A percentile compares a stretch with the other conserved stretches of the same genome.
Evolutionary conservation across 139 green algal genomes (phyloP).

Genomic region (Astrephomene gubernaculifera): DNA sequence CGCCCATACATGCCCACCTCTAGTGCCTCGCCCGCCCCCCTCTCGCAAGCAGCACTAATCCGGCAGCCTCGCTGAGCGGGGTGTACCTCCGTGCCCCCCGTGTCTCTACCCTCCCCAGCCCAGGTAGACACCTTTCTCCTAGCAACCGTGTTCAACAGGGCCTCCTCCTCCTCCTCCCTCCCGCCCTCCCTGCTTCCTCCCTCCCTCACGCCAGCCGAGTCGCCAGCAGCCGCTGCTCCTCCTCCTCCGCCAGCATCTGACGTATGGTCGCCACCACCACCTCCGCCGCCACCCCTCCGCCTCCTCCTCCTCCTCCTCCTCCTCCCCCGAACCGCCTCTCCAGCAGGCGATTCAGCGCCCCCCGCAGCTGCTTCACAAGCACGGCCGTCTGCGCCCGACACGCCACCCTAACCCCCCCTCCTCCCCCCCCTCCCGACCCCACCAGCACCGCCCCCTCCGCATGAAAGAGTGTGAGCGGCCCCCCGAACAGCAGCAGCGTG

Average conservation of each 20-base stretch:
- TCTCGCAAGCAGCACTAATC: too few species aligned
- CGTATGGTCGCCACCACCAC: constrained; percentile 20
- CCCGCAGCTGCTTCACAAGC: constrained; percentile 88
- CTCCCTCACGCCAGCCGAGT: not conserved
- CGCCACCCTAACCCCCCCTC: constrained; percentile 41
- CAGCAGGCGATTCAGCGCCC: constrained; percentile 73
- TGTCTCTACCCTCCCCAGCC: too few species aligned
- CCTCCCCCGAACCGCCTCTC: constrained; percentile 24
- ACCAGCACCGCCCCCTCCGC: constrained; percentile 74
- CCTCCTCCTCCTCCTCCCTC: too few species aligned
- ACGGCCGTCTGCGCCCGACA: constrained; percentile 80
- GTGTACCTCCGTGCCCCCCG: too few species aligned
- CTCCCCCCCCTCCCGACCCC: constrained; percentile 73
- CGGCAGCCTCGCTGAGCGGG: too few species aligned
- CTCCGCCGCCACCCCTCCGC: not conserved
- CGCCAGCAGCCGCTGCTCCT: constrained; percentile 28
- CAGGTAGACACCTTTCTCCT: too few species aligned
- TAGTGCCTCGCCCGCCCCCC: too few species aligned
- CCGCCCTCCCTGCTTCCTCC: too few species aligned
- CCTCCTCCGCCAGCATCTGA: constrained; percentile 39
- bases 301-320: not conserved
- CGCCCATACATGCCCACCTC: too few species aligned
- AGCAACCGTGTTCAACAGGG: too few species aligned
- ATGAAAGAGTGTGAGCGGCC: constrained; percentile 76
- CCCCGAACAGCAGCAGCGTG: constrained; percentile 91